A percentile compares a stretch with the other conserved stretches of the same genome.
Evolutionary conservation across 1,284 basidiomycete genomes (phyloP).

Genomic region (Abortiporus biennis): DNA sequence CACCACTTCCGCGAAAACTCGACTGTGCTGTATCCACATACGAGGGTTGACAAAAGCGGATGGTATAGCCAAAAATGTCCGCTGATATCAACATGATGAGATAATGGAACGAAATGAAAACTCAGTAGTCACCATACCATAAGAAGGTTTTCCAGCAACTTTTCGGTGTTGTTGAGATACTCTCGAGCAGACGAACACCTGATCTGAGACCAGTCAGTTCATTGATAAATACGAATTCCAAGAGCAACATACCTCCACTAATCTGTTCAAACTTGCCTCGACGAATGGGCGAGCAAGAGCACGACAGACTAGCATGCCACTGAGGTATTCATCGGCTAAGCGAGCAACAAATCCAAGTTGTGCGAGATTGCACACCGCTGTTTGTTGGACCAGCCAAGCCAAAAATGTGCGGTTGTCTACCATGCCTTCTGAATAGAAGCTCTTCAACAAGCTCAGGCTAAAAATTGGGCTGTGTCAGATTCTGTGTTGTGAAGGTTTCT

Average conservation of each 20-base stretch:
- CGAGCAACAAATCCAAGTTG: constrained; percentile 80
- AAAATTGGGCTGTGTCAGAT: constrained; percentile 1
- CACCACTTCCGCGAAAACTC: constrained; percentile 40
- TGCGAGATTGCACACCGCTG: constrained; percentile 72
- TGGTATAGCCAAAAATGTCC: constrained; percentile 56
- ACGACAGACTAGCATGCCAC: constrained; percentile 63
- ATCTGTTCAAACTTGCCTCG: constrained; percentile 59
- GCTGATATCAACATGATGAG: constrained; percentile 31
- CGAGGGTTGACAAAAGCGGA: constrained; percentile 73
- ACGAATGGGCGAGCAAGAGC: constrained; percentile 60
- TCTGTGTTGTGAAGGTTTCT: too few species aligned
- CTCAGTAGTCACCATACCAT: constrained; percentile 37
- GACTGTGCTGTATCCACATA: constrained; percentile 51
- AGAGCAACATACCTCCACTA: constrained; percentile 54
- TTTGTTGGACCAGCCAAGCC: constrained; percentile 79
- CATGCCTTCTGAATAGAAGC: constrained; percentile 77
- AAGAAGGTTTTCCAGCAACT: constrained; percentile 46
- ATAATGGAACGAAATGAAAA: background rate
- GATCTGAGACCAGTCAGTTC: constrained; percentile 6
- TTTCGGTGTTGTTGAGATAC: constrained; percentile 51
- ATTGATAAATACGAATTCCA: background rate
- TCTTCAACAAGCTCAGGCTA: constrained; percentile 70
- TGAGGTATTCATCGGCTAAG: constrained; percentile 75
- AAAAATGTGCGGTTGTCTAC: constrained; percentile 80
- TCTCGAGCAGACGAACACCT: constrained; percentile 34